These are phyloP conservation scores for Aspergillus conjunctus DNA, from an alignment of 495 filamentous ascomycete species.

Conservation along the genomic window DNA sequence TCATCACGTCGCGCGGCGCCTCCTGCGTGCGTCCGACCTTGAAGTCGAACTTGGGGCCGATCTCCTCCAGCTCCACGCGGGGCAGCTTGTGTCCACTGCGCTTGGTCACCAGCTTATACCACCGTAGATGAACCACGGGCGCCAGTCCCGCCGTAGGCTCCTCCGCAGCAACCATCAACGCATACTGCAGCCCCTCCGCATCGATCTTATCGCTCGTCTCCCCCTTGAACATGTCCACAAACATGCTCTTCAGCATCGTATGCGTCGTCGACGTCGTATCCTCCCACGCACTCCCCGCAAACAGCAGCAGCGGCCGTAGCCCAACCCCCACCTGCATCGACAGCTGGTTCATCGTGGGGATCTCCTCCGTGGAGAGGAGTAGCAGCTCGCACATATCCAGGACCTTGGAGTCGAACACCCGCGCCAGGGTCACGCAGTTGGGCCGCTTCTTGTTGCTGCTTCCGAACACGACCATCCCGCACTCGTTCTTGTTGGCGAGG, in stretches of 20 bases:
- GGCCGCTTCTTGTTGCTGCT: conserved; percentile 90
- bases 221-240: conserved; percentile 89
- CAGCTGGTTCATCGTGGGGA: conserved; percentile 78
- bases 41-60: conserved; percentile 95
- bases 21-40: conserved; percentile 77
- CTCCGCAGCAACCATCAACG: conserved; percentile 76
- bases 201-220: conserved; percentile 75
- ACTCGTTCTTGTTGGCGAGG: conserved; percentile 93
- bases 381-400: conserved; percentile 92
- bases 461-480: conserved; percentile 75
- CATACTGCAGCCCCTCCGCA: conserved; percentile 90
- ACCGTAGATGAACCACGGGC: conserved; percentile 77
- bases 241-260: conserved; percentile 80
- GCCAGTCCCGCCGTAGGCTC: conserved; percentile 66
- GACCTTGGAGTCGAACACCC: conserved; percentile 80
- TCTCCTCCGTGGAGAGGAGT: conserved; percentile 64
- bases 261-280: conserved; percentile 71
- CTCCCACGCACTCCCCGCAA: conserved; percentile 84
- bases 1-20: conserved; percentile 73
- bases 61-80: conserved; percentile 89
- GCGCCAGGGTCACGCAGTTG: conserved; percentile 79
- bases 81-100: conserved; percentile 84
- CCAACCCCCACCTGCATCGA: conserved; percentile 76
- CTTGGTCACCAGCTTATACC: conserved; percentile 82
- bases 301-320: conserved; percentile 79